Base-by-base conservation (phyloP, 805 yeast genomes). In the Vanderwaltozyma yarrowii region DNA sequence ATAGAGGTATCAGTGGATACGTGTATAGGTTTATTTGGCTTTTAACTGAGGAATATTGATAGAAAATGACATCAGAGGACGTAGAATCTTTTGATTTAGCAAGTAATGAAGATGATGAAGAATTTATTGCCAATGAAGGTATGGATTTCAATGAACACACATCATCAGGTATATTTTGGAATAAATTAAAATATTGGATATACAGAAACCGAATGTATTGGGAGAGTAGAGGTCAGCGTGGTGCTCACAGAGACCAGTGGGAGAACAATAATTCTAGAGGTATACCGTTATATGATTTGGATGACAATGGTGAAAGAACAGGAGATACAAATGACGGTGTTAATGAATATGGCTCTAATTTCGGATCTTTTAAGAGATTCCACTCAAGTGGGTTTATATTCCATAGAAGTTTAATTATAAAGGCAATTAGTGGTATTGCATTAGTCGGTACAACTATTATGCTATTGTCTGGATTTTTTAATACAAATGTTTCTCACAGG, bases 231-330 rank as follows among this genome's bases (percentile, higher is more conserved):
- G n/a, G n/a, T n/a, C n/a, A n/a, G n/a, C n/a, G n/a, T n/a, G n/a
- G n/a, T n/a, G n/a, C n/a, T n/a, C n/a, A n/a, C n/a, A n/a, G n/a
- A n/a, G n/a, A n/a, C n/a, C n/a, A n/a, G n/a, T n/a, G n/a, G n/a
- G n/a, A n/a, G n/a, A 13, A n/a, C 18, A 15, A 17, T n/a, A n/a
- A 18, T 19, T 11, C 18, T 13, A 32, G 42, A 19, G 54, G 54
- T 14, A 47, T 51, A 3, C 54, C 52, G 6, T 34, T 51, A 23
- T 51, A 51, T 25, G 51, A 51, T 14, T 27, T 52, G 27, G 46
- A 50, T 35, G 23, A 35, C 2, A 36, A 44, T 23, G 52, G 52
- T 1, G 38, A 41, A 24, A 37, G 35, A 13, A 25, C 32, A 14
- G 23, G 9, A 9, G 23, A 21, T 21, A 9, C 9, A 7, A 9